Evolutionary conservation across 2,329 filamentous ascomycete genomes (phyloP), one percentile per base, ranked within the genome.

Genomic region (Hymenoscyphus fraxineus): DNA sequence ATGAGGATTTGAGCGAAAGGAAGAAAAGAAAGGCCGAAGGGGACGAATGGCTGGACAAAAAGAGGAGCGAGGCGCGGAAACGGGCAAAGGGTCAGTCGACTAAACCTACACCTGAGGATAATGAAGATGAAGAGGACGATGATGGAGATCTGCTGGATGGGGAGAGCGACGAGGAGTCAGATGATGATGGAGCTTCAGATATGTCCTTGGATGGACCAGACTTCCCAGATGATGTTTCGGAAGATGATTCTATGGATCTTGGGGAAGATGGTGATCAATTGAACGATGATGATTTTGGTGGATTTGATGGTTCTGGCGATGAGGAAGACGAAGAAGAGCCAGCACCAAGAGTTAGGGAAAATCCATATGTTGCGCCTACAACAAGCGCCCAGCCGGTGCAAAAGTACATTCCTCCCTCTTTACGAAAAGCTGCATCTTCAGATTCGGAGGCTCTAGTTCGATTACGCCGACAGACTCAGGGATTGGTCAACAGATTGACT

Each of bases 381-480:
- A 77, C 77, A 1, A 79, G 79, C 22, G 73, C 75, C 16, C 76
- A 79, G 19, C 80, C 82, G 38, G 75, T 81, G n/a, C 82, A 82
- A 6, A 97, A 96, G 83, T 99, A 99, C 72, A 83, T 97, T 2
- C 94, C 95, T 1, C 95, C 94, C 2, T 96, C 93, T 0, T 79
- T 95, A 61, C 86, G 93, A 58, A 88, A 84, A 69, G 79, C 83
- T 40, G 78, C 84, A 2, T 81, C 83, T 0, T 85, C 86, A 0
- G 88, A 91, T 68, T 82, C 84, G 1, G 90, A 96, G 75, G 80
- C 84, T 54, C 80, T 90, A 58, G 81, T 82, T 13, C 87, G 90
- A 47, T 80, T 99, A 59, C 87, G 88, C 65, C 87, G 92, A 67
- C 92, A 96, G 73, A 82, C 92, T 0, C 93, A 98, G 75, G 94